Evolutionary conservation across 306 rosid genomes (phyloP).

Genomic region (Psophocarpus tetragonolobus): DNA sequence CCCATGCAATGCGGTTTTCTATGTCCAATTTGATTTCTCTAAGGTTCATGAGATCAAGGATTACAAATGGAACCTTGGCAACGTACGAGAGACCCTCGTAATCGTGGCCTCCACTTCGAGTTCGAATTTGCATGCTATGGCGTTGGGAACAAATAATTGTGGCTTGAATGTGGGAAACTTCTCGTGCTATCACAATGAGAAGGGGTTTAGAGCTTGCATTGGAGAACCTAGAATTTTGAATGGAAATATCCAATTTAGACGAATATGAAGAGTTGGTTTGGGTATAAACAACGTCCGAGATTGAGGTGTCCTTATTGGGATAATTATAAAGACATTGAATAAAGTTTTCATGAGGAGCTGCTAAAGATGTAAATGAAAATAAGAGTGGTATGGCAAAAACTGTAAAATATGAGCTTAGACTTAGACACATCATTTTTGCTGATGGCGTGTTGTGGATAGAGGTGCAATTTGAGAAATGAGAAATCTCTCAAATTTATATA

Average conservation of each 20-base stretch:
- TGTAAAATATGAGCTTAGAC: background rate
- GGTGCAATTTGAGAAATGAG: background rate
- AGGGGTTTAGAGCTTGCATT: slow-evolving; percentile 33
- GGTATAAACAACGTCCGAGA: slow-evolving; percentile 50
- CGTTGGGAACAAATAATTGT: slow-evolving; percentile 48
- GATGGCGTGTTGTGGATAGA: background rate
- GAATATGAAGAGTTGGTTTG: slow-evolving; percentile 52
- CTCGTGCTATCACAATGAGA: slow-evolving; percentile 28
- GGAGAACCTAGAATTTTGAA: slow-evolving; percentile 44
- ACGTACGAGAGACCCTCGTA: slow-evolving; percentile 54
- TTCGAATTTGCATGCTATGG: slow-evolving; percentile 52
- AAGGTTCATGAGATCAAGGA: slow-evolving; percentile 59
- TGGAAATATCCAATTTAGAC: slow-evolving; percentile 31
- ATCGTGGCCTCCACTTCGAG: slow-evolving; percentile 70
- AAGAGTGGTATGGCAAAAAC: background rate
- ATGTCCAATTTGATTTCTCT: slow-evolving; percentile 38
- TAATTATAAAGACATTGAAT: slow-evolving; percentile 30
- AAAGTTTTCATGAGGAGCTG: slow-evolving; percentile 33
- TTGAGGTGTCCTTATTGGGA: slow-evolving; percentile 36
- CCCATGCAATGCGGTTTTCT: slow-evolving; percentile 36
- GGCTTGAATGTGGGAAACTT: slow-evolving; percentile 56
- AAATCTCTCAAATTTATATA: too few species aligned
- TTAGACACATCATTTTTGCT: background rate
- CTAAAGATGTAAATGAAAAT: slow-evolving; percentile 33
- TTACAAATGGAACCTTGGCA: slow-evolving; percentile 42